Percentiles rank a stretch among this genome's conserved stretches.
These are phyloP conservation scores for Pythium scleroteichum DNA, from an alignment of 352 stramenopile species.

Conservation along the genomic window DNA sequence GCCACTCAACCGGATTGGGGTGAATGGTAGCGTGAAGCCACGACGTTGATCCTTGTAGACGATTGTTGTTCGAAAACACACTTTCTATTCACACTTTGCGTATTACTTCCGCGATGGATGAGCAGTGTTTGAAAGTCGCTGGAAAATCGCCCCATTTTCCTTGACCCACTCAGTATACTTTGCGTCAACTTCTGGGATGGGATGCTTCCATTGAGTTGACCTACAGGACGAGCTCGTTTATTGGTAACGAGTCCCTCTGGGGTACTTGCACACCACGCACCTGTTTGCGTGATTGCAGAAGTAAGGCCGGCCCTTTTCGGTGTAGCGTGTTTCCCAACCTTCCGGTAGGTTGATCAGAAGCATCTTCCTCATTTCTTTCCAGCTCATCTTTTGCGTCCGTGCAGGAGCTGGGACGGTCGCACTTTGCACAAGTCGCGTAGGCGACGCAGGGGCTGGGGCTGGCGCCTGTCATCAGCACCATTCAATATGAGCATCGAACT, in stretches of 20 bases:
- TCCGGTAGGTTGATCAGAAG: conserved; percentile 67
- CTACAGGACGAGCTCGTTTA: conserved; percentile 37
- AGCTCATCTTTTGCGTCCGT: conserved; percentile 52
- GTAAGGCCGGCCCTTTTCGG: conserved; percentile 78
- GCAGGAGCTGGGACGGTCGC: conserved; percentile 33
- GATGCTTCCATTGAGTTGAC: conserved; percentile 88
- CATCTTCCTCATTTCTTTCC: conserved; percentile 79
- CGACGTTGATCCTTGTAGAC: background rate
- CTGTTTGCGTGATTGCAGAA: conserved; percentile 78
- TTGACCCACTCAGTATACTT: conserved; percentile 82
- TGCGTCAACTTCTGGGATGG: conserved; percentile 63
- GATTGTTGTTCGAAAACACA: background rate
- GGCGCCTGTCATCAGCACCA: too few relatives aligned
- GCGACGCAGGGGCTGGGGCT: conserved; percentile 12
- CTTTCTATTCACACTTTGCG: background rate
- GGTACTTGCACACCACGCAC: too few relatives aligned
- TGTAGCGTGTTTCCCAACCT: conserved; percentile 83
- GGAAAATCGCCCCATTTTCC: conserved; percentile 58
- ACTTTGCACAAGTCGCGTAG: conserved; percentile 20
- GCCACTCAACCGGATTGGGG: conserved; percentile 54
- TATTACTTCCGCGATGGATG: conserved; percentile 6
- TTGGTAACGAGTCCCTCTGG: too few relatives aligned
- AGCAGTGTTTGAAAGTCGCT: conserved; percentile 12
- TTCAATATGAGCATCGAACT: too few relatives aligned
- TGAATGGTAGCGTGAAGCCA: conserved; percentile 46